These are phyloP conservation scores for Mucor piriformis DNA, from an alignment of 371 early-diverging fungal species.

Conservation along the genomic window DNA sequence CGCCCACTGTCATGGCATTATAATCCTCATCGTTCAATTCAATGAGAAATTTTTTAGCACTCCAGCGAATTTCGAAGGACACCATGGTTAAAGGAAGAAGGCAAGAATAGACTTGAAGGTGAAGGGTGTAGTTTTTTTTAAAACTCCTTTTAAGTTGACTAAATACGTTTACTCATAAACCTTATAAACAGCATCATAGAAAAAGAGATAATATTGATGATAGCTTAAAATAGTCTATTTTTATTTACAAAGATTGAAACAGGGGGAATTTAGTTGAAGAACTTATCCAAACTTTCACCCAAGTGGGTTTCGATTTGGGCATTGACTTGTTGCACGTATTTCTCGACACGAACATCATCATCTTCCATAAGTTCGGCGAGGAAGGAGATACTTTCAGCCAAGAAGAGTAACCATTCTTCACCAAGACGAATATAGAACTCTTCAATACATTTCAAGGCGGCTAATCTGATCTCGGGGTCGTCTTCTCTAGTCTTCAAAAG, in stretches of 20 bases:
- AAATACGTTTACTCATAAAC: too few species aligned
- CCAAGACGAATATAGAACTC: constrained; percentile 86
- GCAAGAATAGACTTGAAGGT: not conserved
- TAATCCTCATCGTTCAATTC: constrained; percentile 13
- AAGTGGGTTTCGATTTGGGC: constrained; percentile 84
- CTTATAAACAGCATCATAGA: too few species aligned
- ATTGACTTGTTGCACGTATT: constrained; percentile 80
- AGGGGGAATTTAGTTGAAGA: constrained; percentile 59
- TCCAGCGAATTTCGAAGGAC: constrained; percentile 22
- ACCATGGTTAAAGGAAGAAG: constrained; percentile 3
- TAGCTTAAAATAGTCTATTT: not conserved
- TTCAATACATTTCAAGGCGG: constrained; percentile 71
- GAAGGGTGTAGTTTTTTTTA: not conserved
- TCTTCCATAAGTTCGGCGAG: constrained; percentile 94
- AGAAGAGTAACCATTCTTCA: constrained; percentile 87
- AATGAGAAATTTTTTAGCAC: constrained; percentile 1
- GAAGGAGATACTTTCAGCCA: constrained; percentile 96
- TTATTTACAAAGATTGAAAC: not conserved
- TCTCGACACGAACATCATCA: constrained; percentile 79
- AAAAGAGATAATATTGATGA: too few species aligned
- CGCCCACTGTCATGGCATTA: constrained; percentile 7
- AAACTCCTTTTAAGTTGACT: too few species aligned
- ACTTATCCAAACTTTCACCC: constrained; percentile 85
- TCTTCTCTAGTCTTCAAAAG: constrained; percentile 79
- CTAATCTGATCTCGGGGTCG: constrained; percentile 72